Evolutionary conservation across 768 basidiomycete species (phyloP), one percentile per base, ranked within the genome.

Genomic region (Russula sp.): DNA sequence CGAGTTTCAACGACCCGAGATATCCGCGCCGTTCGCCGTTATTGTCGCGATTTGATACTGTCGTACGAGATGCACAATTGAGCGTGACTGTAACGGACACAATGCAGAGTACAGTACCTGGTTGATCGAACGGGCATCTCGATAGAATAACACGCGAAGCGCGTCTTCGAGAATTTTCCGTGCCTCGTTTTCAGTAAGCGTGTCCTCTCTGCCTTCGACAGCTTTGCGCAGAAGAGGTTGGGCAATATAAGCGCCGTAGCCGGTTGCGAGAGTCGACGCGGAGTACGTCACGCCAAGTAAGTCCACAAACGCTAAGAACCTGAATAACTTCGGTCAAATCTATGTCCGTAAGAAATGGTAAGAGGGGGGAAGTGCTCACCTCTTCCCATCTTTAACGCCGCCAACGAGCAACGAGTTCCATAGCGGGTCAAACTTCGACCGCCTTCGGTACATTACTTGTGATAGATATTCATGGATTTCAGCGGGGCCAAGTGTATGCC

Each of bases 381-480:
- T 83, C 74, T 90, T 81, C 18, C 88, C 90, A 63, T 94, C 84
- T 72, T 93, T 91, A 73, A 90, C 83, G 18, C 97, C 97, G 11
- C 94, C 97, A 24, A 99, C 91, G 62, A 99, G 78, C 36, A 98
- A 74, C 34, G 94, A 84, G 72, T 99, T 99, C 96, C 97, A 98
- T 28, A 98, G 76, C 0, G 97, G 97, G 73, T 98, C 79, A 76
- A 98, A 83, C 81, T 95, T 92, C 30, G 86, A 85, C 65, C 97
- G 79, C 57, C 93, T 83, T 5, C 79, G 82, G 73, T 98, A 99
- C 91, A 98, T 92, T 68, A 96, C 80, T 71, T 91, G 90, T 1
- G 87, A 80, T 36, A 99, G 81, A 72, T 92, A 96, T 72, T 94
- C 92, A 75, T 98, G 97, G 64, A 98, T 89, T 72, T 98, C 92